A percentile compares a stretch with the other conserved stretches of the same genome.
phyloP scores from a whole-genome alignment of 352 stramenopile genomes.

The Globisporangium ultimum region DNA sequence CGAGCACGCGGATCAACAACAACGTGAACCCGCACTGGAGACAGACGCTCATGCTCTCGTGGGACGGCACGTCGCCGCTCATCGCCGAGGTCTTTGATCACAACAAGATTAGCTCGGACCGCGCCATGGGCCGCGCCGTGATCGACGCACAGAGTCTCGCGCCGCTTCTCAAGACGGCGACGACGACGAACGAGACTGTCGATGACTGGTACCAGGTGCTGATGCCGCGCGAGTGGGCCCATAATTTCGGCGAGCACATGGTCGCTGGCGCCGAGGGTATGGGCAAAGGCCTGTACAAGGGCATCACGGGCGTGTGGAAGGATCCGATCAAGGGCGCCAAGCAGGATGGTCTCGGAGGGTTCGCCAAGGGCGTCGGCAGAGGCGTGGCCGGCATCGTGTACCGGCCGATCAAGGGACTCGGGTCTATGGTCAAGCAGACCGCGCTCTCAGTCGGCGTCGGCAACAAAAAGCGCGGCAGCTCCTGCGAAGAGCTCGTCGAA shows the following conservation, averaged over 20 bases:
- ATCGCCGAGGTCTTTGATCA: constrained; percentile 67
- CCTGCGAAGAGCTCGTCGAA: constrained; percentile 47
- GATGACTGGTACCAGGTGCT: constrained; percentile 55
- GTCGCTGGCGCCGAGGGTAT: constrained; percentile 67
- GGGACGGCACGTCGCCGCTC: constrained; percentile 66
- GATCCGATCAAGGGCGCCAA: constrained; percentile 77
- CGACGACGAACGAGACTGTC: constrained; percentile 10
- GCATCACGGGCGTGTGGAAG: constrained; percentile 76
- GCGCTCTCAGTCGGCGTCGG: constrained; percentile 57
- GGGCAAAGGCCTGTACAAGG: constrained; percentile 62
- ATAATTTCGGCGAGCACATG: constrained; percentile 82
- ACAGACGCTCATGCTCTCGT: constrained; percentile 75
- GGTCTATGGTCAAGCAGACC: constrained; percentile 76
- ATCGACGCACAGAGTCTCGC: constrained; percentile 38
- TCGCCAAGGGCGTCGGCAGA: constrained; percentile 67
- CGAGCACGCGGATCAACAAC: constrained; percentile 63
- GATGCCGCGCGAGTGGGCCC: constrained; percentile 69
- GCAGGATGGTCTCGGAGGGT: constrained; percentile 63
- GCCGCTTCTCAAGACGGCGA: constrained; percentile 20
- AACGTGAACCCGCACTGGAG: constrained; percentile 65
- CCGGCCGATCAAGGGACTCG: constrained; percentile 65
- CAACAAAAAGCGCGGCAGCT: constrained; percentile 40
- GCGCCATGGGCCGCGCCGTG: constrained; percentile 59
- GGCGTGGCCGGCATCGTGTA: constrained; percentile 73
- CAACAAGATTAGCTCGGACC: constrained; percentile 65